A percentile compares a stretch with the other conserved stretches of the same genome.
Evolutionary conservation across 75 land plant genomes (phyloP).

Genomic region (Picea glauca): DNA sequence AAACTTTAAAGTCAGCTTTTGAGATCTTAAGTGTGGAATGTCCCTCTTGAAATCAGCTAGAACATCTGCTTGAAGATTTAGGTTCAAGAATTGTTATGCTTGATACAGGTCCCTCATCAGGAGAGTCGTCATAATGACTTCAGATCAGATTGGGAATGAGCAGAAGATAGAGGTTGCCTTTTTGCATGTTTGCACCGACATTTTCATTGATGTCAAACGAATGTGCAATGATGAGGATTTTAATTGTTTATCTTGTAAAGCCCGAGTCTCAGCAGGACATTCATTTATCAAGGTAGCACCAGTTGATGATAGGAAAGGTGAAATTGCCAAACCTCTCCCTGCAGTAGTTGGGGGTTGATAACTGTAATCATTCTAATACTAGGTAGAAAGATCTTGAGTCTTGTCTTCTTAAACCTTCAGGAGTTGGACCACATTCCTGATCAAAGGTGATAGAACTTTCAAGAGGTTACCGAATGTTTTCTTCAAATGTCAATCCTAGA

Average conservation of each 20-base stretch:
- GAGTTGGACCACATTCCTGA: slow-evolving; percentile 4
- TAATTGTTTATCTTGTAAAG: not conserved
- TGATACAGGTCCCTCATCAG: slow-evolving; percentile 9
- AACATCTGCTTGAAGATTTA: not conserved
- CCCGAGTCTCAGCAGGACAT: not conserved
- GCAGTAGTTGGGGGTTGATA: not conserved
- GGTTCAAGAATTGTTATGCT: slow-evolving; percentile 5
- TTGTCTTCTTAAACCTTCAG: slow-evolving; percentile 5
- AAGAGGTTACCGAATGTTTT: not conserved
- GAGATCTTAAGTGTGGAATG: not conserved
- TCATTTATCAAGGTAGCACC: slow-evolving; percentile 1
- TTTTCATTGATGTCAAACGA: not conserved
- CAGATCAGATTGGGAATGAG: not conserved
- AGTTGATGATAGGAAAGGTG: not conserved
- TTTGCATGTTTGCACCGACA: not conserved
- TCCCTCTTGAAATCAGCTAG: not conserved
- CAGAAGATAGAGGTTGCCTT: not conserved
- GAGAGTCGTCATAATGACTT: slow-evolving; percentile 40
- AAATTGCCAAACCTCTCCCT: not conserved
- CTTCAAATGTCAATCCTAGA: slow-evolving; percentile 15
- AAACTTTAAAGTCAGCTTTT: not conserved
- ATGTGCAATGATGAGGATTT: not conserved
- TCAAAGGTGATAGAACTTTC: slow-evolving; percentile 8
- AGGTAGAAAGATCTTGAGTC: not conserved
- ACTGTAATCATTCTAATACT: not conserved